Conservation (phyloP, 441 rosid genomes). For the Euphorbia corollata region DNA sequence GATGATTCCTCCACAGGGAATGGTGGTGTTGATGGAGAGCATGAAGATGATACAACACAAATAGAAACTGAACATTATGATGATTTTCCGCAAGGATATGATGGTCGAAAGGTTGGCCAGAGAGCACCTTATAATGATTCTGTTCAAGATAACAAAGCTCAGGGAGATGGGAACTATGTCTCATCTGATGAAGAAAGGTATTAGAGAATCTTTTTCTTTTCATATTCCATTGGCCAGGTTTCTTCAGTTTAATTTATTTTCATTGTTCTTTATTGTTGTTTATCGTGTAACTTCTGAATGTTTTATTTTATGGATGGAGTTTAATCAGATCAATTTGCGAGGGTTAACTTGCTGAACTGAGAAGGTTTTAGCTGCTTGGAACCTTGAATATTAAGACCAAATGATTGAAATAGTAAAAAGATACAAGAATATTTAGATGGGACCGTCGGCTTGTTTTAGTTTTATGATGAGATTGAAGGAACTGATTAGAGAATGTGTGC, state of each 20-base stretch:
- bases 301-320: background rate
- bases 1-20: conserved; percentile 48
- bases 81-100: conserved; percentile 32
- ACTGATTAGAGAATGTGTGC: background rate
- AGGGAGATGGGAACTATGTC: conserved; percentile 40
- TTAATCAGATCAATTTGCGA: background rate
- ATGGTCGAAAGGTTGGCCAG: conserved; percentile 36
- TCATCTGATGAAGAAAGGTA: conserved; percentile 41
- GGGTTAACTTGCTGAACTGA: background rate
- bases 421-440: background rate
- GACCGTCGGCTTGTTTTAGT: background rate
- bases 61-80: conserved; percentile 32
- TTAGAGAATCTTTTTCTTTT: background rate
- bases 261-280: background rate
- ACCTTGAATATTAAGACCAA: background rate
- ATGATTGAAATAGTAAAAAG: background rate
- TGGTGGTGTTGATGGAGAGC: conserved; percentile 29
- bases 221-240: background rate
- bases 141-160: conserved; percentile 36
- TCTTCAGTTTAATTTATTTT: background rate
- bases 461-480: background rate
- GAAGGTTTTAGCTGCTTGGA: background rate
- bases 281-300: background rate
- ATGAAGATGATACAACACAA: conserved; percentile 30
- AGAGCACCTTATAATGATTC: conserved; percentile 28